Evolutionary conservation across 1,284 basidiomycete genomes (phyloP), one percentile per base, ranked within the genome.

Genomic region (Farysia itapuensis): DNA sequence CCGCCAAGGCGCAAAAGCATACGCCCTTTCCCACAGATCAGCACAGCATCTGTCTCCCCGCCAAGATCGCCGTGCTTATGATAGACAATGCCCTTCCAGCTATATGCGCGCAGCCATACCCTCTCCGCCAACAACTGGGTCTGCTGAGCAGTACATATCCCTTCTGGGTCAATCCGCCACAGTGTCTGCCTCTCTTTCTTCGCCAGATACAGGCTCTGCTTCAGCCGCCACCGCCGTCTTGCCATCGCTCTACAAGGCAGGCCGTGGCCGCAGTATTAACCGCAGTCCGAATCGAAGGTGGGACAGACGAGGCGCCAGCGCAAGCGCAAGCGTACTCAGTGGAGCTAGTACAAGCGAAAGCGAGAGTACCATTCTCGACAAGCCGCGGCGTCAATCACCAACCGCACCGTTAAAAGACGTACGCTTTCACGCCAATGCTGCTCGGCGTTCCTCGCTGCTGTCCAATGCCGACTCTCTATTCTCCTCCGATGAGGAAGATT

Each of bases 291-390:
- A 53, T 34, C 50, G 54, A 13, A 43, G 64, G 30, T 66, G 64
- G 64, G 64, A 64, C 33, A 46, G 64, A 15, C 43, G 64, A 14
- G 46, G 64, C 15, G 56, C 64, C 4, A 66, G 63, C n/a, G n/a
- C n/a, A n/a, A 28, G 25, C 30, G 64, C 64, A 16, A 59, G 26
- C 9, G 59, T 66, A 4, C 43, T 59, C 16, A 61, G 52, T 19
- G 50, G 58, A 23, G 49, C 48, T 12, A 65, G 57, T 22, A 49
- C 51, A 4, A 61, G 57, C 14, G 58, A 50, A 29, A 61, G 61
- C n/a, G 56, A 53, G 1, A 51, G 54, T 28, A 44, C n/a, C n/a
- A n/a, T n/a, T n/a, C n/a, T n/a, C n/a, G n/a, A n/a, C n/a, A n/a
- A n/a, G n/a, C n/a, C n/a, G n/a, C n/a, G n/a, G n/a, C n/a, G n/a